Evolutionary conservation across 1,284 basidiomycete species (phyloP).

Genomic region (Leccinum subatratum): DNA sequence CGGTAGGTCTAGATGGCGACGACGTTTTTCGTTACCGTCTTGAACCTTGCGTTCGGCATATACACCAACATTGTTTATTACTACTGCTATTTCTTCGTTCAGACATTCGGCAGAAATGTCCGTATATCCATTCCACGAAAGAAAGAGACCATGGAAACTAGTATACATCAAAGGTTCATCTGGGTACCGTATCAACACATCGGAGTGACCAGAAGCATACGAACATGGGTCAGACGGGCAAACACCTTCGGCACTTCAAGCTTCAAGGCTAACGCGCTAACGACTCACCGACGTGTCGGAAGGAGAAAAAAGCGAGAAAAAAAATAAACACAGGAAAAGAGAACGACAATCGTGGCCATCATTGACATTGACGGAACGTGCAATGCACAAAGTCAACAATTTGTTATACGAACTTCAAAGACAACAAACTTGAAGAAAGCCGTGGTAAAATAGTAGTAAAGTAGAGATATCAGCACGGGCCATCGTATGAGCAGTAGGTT

Average conservation of each 20-base stretch:
- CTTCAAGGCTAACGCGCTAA: no score
- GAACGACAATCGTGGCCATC: conserved; percentile 5
- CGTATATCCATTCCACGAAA: conserved; percentile 11
- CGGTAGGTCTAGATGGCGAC: not conserved
- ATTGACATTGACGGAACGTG: no score
- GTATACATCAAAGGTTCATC: conserved; percentile 26
- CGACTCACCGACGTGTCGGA: not conserved
- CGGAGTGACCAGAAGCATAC: conserved; percentile 15
- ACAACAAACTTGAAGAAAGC: conserved; percentile 18
- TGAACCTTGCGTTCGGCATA: not conserved
- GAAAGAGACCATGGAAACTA: conserved; percentile 16
- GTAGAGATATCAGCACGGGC: conserved; percentile 32
- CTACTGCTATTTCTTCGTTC: not conserved
- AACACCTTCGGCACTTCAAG: conserved; percentile 7
- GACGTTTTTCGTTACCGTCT: not conserved
- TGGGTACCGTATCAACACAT: conserved; percentile 21
- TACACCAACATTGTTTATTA: not conserved
- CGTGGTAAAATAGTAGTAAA: conserved; percentile 31
- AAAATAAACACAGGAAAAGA: not conserved
- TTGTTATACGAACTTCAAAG: conserved; percentile 27
- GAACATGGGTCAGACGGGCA: conserved; percentile 2
- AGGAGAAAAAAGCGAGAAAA: not conserved
- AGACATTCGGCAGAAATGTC: not conserved
- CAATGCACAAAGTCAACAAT: conserved; percentile 14
- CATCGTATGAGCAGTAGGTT: conserved; percentile 30